These are phyloP conservation scores for Pseudogymnoascus sp. DNA, from an alignment of 2,329 filamentous ascomycete species.

Conservation along the genomic window DNA sequence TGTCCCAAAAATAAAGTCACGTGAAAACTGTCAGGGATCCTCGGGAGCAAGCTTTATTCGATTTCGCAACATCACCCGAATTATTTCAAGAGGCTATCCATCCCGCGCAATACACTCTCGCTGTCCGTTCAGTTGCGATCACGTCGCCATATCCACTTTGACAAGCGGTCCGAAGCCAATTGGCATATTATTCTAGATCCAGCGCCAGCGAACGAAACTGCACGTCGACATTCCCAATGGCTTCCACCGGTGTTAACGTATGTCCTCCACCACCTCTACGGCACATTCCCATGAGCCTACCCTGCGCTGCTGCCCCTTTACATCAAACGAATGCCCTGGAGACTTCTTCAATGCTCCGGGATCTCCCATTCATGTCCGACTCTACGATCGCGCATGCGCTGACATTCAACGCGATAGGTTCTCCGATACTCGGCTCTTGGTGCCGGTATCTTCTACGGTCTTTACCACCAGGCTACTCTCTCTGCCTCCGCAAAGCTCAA, in stretches of 20 bases:
- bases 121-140: conserved; percentile 3
- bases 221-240: conserved; percentile 21
- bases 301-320: not conserved
- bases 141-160: conserved; percentile 5
- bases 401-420: conserved; percentile 53
- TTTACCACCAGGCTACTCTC: conserved; percentile 85
- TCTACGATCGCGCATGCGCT: not conserved
- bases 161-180: conserved; percentile 3
- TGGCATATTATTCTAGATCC: conserved; percentile 1
- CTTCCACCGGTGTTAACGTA: conserved; percentile 47
- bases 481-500: conserved; percentile 61
- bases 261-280: conserved; percentile 26
- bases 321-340: not conserved
- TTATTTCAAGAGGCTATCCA: conserved; percentile 9
- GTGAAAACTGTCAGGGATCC: conserved; percentile 6
- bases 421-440: conserved; percentile 93
- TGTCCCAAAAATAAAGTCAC: conserved; percentile 10
- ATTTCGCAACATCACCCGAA: conserved; percentile 11
- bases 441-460: conserved; percentile 88
- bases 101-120: conserved; percentile 5
- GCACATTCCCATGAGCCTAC: not conserved
- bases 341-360: not conserved
- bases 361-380: not conserved
- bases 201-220: conserved; percentile 8
- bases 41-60: conserved; percentile 11